Base-by-base conservation (phyloP, 352 stramenopile species). In the Plasmopara muralis region DNA sequence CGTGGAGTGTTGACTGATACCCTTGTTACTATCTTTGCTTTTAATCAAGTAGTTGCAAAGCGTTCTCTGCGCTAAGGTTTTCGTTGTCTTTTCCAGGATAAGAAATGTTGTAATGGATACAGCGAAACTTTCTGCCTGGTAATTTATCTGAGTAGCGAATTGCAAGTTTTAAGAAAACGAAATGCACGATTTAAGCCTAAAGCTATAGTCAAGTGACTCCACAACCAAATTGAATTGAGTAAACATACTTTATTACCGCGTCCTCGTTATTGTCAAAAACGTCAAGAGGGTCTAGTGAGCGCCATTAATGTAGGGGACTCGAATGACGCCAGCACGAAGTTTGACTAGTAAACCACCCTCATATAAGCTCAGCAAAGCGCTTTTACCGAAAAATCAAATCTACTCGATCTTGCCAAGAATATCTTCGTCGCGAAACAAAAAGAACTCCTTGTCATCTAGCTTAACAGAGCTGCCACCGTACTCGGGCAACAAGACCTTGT, bases 361-460 rank as follows among this genome's bases (percentile, higher is more conserved):
- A 31, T 42, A 28, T 41, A 57, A 50, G 33, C 33, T 37, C 42
- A 34, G 31, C 20, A n/a, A 41, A 40, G 30, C 29, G 15, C 40
- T 44, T 57, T 50, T 25, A 58, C 18, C 39, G 50, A 47, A 52
- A 10, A 13, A 16, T 25, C 1, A 31, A 51, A 28, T 66, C 69
- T 89, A 92, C 66, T 91, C 72, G 72, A 98, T 94, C 77, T 98
- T 98, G 68, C 93, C 95, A 53, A 98, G 88, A 74, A 98, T 97
- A 74, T 98, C 95, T 30, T 97, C 90, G 70, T 98, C 91, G 60
- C 95, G 79, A 73, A 97, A 98, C 31, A 98, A 74, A 65, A 95
- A 89, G 63, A 96, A 82, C 73, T 98, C 93, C 44, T 97, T 74
- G 28, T 86, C 83, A 53, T 73, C 87, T 43, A 98, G 77, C 67